Percentiles rank a stretch among this genome's conserved stretches.
Conservation (phyloP, 441 rosid genomes). For the Adansonia madagascariensis region DNA sequence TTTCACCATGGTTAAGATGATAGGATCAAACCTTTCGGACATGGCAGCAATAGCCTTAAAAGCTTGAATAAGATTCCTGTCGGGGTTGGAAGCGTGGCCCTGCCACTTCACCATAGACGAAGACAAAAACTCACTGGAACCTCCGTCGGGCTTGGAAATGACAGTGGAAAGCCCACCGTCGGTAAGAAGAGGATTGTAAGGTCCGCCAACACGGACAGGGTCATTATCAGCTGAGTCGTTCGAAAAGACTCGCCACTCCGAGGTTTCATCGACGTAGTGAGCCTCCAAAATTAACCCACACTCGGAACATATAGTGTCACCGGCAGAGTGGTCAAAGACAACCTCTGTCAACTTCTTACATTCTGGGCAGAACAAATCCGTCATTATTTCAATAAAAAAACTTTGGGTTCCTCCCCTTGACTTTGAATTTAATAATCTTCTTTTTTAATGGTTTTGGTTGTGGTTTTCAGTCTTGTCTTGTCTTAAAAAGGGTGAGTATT, state of each 20-base stretch:
- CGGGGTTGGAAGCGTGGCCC: constrained; percentile 30
- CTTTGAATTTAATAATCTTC: neutral
- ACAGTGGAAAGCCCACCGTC: constrained; percentile 32
- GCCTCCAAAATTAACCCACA: constrained; percentile 23
- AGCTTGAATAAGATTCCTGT: constrained; percentile 44
- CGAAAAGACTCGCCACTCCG: constrained; percentile 36
- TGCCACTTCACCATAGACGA: constrained; percentile 25
- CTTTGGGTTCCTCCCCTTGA: neutral
- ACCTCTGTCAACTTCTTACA: neutral
- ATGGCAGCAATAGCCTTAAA: constrained; percentile 50
- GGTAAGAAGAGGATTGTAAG: constrained; percentile 31
- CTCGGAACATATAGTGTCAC: constrained; percentile 24
- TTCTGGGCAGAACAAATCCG: neutral
- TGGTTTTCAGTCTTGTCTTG: neutral
- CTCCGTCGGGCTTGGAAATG: constrained; percentile 26
- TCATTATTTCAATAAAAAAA: neutral
- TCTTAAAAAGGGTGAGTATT: neutral
- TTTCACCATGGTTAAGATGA: neutral
- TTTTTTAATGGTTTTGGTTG: neutral
- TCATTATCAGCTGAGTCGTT: constrained; percentile 27
- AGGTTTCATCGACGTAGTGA: constrained; percentile 27
- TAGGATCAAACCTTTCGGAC: constrained; percentile 45
- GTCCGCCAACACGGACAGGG: constrained; percentile 35
- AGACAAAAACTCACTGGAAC: constrained; percentile 21
- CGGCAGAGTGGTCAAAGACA: constrained; percentile 16